Base-by-base conservation (phyloP, 2,329 filamentous ascomycete genomes). In the Incumbomyces lentus region DNA sequence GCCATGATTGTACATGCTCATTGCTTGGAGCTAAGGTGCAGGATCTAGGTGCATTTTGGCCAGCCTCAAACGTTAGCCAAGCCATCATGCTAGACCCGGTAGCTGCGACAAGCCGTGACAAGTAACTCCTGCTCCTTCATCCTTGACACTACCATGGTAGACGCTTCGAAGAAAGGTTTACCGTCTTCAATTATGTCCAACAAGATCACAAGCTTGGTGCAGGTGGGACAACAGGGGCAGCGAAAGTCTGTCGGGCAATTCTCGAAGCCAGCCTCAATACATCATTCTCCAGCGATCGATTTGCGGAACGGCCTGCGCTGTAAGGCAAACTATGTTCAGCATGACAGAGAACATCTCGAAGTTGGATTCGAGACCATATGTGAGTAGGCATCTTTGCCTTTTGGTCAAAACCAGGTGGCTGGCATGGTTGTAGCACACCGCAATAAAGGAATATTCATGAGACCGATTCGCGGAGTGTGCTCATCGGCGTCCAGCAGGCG, bases 1-100 rank as follows among this genome's bases (percentile, higher is more conserved):
- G 8, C 22, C 22, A 26, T 26, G 22, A 26, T n/a, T n/a, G 22
- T 26, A 26, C 22, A 26, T 8, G 22, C 38, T 22, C 29, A 40
- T 26, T 52, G 49, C 41, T 50, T 48, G 34, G 50, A 36, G 31
- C 50, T 52, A 40, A 52, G 34, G 34, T 52, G 50, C 8, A 48
- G 50, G 3, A 44, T 29, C 32, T 51, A 50, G 26, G 49, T 48
- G 11, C 39, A 36, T 40, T 50, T 36, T 6, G 50, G 48, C 50
- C 50, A 52, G 2, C 34, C 38, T 40, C 38, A 14, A 29, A 18
- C 38, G 10, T n/a, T 13, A 40, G n/a, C 19, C 38, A n/a, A 16
- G 38, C 29, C n/a, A 37, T 19, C 33, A 30, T 22, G 36, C 33
- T 36, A 19, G 6, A 45, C n/a, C 8, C 34, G 17, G 16, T 45